Evolutionary conservation across 2,329 filamentous ascomycete genomes (phyloP), one percentile per base, ranked within the genome.

Genomic region (Rhinocladiella similis): DNA sequence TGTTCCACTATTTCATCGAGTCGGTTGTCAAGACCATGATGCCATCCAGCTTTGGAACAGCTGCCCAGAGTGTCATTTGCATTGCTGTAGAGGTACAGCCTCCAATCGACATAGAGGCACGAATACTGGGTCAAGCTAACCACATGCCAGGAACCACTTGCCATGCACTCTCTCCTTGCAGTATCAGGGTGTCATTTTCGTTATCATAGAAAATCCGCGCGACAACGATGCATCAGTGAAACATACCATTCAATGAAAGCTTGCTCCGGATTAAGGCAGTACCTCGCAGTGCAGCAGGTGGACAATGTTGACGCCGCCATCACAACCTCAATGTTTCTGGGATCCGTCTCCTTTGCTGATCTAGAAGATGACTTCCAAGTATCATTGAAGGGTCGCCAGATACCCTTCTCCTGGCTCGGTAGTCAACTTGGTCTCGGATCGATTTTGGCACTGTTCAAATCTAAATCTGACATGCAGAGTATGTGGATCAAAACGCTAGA

Each of bases 1-100:
- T 72, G 4, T 71, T 71, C 50, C 67, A 71, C 46, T 64, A 72
- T 50, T 72, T 65, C 50, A 53, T 65, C 41, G 22, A 12, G 6
- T 19, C 43, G 13, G 53, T 55, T n/a, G 53, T 36, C 14, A 39
- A 29, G 19, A 33, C 46, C 39, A 50, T 45, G 47, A 50, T 46
- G 36, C 53, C 53, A n/a, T 45, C 47, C 12, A 50, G 47, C 38
- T 42, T 20, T 36, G 35, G 36, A n/a, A 14, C 12, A 9, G 46
- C 47, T 7, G 50, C 13, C 6, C 14, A 36, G 10, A 50, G 35
- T 7, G 29, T 55, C 25, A 20, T 50, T 13, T 22, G 13, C n/a
- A 50, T 43, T 9, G 53, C 53, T 9, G 35, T 50, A 6, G 22
- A 33, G 13, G 53, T 50, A 50, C 20, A 10, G 20, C n/a, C 20